These are phyloP conservation scores for Podospora pseudoanserina DNA, from an alignment of 495 filamentous ascomycete species.

Conservation along the genomic window DNA sequence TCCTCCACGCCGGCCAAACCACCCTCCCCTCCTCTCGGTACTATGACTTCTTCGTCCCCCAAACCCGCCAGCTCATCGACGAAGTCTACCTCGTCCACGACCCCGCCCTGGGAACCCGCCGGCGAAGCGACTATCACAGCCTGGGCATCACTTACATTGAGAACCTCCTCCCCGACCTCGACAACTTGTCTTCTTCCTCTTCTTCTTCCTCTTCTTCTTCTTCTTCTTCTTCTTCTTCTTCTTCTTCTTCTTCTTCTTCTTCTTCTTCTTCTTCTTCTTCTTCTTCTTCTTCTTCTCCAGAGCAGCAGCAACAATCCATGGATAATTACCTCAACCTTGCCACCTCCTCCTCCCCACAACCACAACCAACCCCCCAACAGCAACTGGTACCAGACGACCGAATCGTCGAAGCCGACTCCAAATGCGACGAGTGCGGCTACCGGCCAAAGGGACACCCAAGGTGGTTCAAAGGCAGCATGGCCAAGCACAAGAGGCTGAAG, in stretches of 20 bases:
- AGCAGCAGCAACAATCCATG: not conserved
- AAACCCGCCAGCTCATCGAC: constrained; percentile 36
- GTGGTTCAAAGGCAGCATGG: constrained; percentile 53
- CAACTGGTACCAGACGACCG: not conserved
- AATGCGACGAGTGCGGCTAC: constrained; percentile 49
- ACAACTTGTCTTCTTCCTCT: constrained; percentile 14
- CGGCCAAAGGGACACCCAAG: constrained; percentile 50
- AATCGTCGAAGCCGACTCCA: constrained; percentile 23
- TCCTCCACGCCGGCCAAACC: constrained; percentile 43
- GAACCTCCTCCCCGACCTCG: constrained; percentile 29
- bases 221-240: constrained; percentile 8
- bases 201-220: constrained; percentile 10
- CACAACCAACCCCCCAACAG: not conserved
- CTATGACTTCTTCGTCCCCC: constrained; percentile 34
- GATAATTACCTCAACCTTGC: constrained; percentile 11
- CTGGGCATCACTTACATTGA: constrained; percentile 38
- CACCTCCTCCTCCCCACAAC: constrained; percentile 7
- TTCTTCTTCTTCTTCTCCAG: constrained; percentile 3
- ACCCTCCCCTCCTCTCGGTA: constrained; percentile 30
- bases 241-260: constrained; percentile 9
- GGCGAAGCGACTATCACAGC: constrained; percentile 37
- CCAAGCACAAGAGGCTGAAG: constrained; percentile 49
- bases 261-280: constrained; percentile 12
- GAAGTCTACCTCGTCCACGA: constrained; percentile 38
- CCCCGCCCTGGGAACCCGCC: constrained; percentile 26